Percentiles rank a stretch among this genome's conserved stretches.
phyloP scores from a whole-genome alignment of 1,284 basidiomycete species.

The Ceratorhiza oryzae-sativae region DNA sequence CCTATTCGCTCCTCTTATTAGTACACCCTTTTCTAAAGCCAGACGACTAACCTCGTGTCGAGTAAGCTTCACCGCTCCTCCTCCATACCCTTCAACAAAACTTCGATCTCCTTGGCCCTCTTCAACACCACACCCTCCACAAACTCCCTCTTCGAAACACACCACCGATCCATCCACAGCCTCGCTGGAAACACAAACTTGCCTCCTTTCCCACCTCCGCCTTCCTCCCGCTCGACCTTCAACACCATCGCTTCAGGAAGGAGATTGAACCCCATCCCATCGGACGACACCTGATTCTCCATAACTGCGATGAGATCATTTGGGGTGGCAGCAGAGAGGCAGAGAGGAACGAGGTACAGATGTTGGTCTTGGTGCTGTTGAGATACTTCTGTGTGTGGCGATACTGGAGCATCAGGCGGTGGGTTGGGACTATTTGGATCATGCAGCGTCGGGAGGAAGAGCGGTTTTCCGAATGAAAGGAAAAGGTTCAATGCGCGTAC shows the following conservation, averaged over 20 bases:
- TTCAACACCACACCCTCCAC: constrained; percentile 57
- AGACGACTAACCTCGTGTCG: constrained; percentile 58
- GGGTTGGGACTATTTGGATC: neutral
- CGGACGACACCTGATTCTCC: constrained; percentile 4
- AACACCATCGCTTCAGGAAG: constrained; percentile 12
- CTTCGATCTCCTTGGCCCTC: constrained; percentile 57
- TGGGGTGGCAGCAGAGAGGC: neutral
- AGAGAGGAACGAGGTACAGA: constrained; percentile 11
- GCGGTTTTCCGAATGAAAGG: neutral
- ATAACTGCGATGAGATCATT: constrained; percentile 5
- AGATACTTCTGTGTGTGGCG: neutral
- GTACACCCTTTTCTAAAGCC: neutral
- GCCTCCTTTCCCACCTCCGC: neutral
- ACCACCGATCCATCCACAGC: constrained; percentile 74
- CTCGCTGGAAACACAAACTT: constrained; percentile 65
- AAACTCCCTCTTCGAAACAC: constrained; percentile 62
- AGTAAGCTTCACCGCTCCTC: constrained; percentile 58
- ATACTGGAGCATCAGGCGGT: neutral
- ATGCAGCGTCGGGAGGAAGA: constrained; percentile 21
- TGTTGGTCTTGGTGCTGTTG: neutral
- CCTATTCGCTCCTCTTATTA: constrained; percentile 48
- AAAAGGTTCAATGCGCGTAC: constrained; percentile 7
- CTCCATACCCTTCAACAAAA: constrained; percentile 58
- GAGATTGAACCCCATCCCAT: constrained; percentile 4
- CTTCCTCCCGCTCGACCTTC: neutral